Percentiles rank a stretch among this genome's conserved stretches.
These are phyloP conservation scores for Candida smagusa DNA, from an alignment of 1,139 yeast genomes.

Conservation along the genomic window DNA sequence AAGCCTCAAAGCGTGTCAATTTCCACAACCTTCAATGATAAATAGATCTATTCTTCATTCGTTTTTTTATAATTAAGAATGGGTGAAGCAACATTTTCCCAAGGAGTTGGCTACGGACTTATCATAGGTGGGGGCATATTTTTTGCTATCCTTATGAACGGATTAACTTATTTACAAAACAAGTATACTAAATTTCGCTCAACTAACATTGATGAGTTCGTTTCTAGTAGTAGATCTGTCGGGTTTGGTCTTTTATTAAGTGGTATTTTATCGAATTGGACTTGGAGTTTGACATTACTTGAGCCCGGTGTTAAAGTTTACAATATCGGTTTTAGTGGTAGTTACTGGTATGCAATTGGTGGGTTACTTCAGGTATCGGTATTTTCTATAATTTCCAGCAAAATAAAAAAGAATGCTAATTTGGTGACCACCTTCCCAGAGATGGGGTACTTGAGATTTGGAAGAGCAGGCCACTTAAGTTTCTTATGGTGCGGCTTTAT, in stretches of 20 bases:
- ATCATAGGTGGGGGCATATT: slow-evolving; percentile 34
- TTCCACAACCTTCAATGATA: background rate
- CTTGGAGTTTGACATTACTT: slow-evolving; percentile 34
- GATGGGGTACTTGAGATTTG: slow-evolving; percentile 35
- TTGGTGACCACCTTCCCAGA: slow-evolving; percentile 40
- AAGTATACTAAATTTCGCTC: slow-evolving; percentile 23
- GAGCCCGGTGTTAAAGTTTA: slow-evolving; percentile 27
- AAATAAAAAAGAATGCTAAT: slow-evolving; percentile 37
- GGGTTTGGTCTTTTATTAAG: slow-evolving; percentile 31
- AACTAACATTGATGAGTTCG: slow-evolving; percentile 32
- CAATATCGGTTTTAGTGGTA: slow-evolving; percentile 23
- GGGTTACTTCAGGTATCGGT: slow-evolving; percentile 34
- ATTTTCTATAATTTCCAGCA: slow-evolving; percentile 34
- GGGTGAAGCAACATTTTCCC: slow-evolving; percentile 28
- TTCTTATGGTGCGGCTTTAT: slow-evolving; percentile 35
- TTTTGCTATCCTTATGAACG: slow-evolving; percentile 30
- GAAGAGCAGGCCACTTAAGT: slow-evolving; percentile 33
- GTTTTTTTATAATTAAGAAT: slow-evolving; percentile 1
- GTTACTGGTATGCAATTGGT: slow-evolving; percentile 33
- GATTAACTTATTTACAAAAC: slow-evolving; percentile 28
- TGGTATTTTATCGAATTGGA: slow-evolving; percentile 37
- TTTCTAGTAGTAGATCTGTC: slow-evolving; percentile 33
- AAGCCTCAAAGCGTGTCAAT: too few species aligned
- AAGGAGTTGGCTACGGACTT: slow-evolving; percentile 36
- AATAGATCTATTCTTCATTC: background rate